These are phyloP conservation scores for Acanthamoeba healyi DNA, from an alignment of 208 protist species.

Conservation along the genomic window DNA sequence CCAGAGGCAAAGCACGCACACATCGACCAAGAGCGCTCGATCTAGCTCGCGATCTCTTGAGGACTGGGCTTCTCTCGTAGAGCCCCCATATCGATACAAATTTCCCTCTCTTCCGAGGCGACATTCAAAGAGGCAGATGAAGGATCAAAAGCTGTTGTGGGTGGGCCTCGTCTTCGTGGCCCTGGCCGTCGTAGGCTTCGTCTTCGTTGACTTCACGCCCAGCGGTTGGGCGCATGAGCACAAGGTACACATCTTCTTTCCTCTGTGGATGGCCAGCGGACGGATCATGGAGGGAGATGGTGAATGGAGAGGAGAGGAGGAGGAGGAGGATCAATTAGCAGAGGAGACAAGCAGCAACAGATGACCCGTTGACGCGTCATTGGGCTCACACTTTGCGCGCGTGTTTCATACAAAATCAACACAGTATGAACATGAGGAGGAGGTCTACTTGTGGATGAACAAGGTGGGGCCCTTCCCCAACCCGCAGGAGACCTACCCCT, in stretches of 20 bases:
- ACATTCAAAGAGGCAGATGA: too few relatives aligned
- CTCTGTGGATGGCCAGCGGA: background rate
- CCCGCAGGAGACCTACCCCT: constrained; percentile 96
- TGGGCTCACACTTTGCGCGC: too few relatives aligned
- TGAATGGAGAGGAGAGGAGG: background rate
- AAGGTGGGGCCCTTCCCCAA: constrained; percentile 96
- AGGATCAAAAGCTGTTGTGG: constrained; percentile 65
- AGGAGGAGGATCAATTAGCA: background rate
- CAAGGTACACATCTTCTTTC: constrained; percentile 45
- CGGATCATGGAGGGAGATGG: background rate
- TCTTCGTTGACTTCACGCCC: constrained; percentile 50
- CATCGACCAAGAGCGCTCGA: too few relatives aligned
- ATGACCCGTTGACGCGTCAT: too few relatives aligned
- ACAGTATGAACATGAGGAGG: constrained; percentile 87
- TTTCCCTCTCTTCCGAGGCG: background rate
- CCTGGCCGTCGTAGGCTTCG: constrained; percentile 35
- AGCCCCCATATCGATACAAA: too few relatives aligned
- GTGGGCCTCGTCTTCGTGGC: constrained; percentile 34
- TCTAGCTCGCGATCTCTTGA: too few relatives aligned
- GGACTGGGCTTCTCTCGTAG: too few relatives aligned
- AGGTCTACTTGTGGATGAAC: constrained; percentile 93
- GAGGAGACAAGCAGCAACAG: background rate
- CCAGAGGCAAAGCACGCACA: too few relatives aligned
- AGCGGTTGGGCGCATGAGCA: constrained; percentile 58
- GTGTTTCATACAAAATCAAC: background rate